Evolutionary conservation across 2,329 filamentous ascomycete genomes (phyloP), one percentile per base, ranked within the genome.

Genomic region (Fusarium verticillioides): DNA sequence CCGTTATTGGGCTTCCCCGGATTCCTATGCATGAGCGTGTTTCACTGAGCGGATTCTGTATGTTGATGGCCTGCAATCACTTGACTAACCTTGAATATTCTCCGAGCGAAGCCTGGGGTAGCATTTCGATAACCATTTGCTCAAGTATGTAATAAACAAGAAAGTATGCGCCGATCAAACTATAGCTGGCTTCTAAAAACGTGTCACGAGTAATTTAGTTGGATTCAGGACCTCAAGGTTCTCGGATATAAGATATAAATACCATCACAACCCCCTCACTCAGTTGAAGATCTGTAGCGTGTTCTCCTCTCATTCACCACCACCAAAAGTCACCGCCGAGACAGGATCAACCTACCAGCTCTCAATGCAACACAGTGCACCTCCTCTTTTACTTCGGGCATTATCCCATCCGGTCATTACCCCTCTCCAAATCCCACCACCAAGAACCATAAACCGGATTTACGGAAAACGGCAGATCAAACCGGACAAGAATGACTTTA

Each of bases 351-450:
- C 53, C 60, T 34, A n/a, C 36, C 28, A 40, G 28, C 46, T 19
- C 11, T 36, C 37, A 32, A 58, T 69, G 65, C 50, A 64, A 69
- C 65, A 63, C 65, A 69, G 23, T 46, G 50, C 40, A 69, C 34
- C 28, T 44, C 26, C 49, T 44, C 11, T 44, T 13, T 60, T 9
- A 28, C 18, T 44, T 65, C 60, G 56, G 63, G 16, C 42, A n/a
- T 47, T 50, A 9, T 21, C 52, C 52, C 19, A 53, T 60, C n/a
- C 54, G 34, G 36, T 57, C 28, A n/a, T 36, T 58, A 60, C 71
- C 71, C 67, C 71, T 72, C 67, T 43, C 36, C 7, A 10, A 43
- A 47, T 61, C 36, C 37, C 43, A 73, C 53, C n/a, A 53, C 26
- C 34, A 44, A 40, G 44, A 28, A 15, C 34, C 39, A 34, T 10